Conservation (phyloP, 2,329 filamentous ascomycete genomes). For the Hirsutella thompsonii region DNA sequence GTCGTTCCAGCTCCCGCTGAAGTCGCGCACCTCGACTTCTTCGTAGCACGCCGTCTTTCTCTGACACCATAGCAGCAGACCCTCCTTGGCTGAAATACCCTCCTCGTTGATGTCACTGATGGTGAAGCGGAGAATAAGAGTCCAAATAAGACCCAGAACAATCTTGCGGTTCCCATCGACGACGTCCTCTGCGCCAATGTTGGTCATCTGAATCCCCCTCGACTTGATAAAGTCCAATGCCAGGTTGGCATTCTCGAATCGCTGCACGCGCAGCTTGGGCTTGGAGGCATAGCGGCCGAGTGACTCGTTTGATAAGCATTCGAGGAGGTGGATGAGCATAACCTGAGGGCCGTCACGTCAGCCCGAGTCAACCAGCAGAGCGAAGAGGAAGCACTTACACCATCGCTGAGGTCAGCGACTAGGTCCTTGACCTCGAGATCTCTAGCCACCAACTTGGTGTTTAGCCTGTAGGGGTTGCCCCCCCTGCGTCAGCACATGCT, state of each 20-base stretch:
- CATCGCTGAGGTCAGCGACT: constrained; percentile 81
- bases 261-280: constrained; percentile 90
- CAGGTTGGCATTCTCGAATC: constrained; percentile 96
- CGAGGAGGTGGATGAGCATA: constrained; percentile 89
- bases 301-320: constrained; percentile 88
- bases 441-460: constrained; percentile 79
- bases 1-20: constrained; percentile 94
- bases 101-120: constrained; percentile 98
- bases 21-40: constrained; percentile 89
- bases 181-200: constrained; percentile 95
- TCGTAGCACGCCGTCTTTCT: constrained; percentile 98
- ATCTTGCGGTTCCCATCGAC: constrained; percentile 98
- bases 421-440: constrained; percentile 75
- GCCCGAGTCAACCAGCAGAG: background rate
- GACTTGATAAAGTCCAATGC: constrained; percentile 87
- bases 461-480: constrained; percentile 53
- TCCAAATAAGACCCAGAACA: constrained; percentile 95
- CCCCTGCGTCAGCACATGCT: background rate
- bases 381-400: constrained; percentile 57
- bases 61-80: constrained; percentile 91
- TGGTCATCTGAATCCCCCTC: constrained; percentile 90
- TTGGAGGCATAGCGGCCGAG: constrained; percentile 94
- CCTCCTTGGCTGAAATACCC: constrained; percentile 95
- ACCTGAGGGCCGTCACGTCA: constrained; percentile 41
- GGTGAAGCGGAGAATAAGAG: constrained; percentile 91